phyloP scores from a whole-genome alignment of 208 protist species.

The Trichomonas gallinae region DNA sequence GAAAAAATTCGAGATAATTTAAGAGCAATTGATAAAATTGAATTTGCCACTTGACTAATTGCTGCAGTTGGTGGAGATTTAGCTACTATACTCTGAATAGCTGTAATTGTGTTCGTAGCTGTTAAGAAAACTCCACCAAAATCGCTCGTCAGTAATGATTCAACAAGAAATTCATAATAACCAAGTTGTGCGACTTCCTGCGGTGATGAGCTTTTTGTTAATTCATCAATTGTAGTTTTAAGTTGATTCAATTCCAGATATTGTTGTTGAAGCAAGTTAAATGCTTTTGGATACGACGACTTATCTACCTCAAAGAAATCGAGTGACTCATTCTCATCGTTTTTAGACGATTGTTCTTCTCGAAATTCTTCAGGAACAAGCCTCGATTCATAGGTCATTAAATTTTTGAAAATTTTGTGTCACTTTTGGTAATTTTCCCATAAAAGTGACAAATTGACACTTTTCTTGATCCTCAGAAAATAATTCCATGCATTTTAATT shows the following conservation, averaged over 20 bases:
- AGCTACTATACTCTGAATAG: background rate
- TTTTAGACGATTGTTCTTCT: background rate
- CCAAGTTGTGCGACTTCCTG: background rate
- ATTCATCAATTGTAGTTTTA: background rate
- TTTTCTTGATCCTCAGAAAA: too few relatives aligned
- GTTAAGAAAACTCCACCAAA: background rate
- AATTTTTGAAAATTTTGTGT: background rate
- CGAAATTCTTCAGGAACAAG: background rate
- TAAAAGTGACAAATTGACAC: too few relatives aligned
- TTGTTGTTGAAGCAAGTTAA: background rate
- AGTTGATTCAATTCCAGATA: background rate
- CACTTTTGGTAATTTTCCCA: background rate
- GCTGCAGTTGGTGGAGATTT: background rate
- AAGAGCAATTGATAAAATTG: background rate
- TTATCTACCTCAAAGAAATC: background rate
- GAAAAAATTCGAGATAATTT: background rate
- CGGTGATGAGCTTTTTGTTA: background rate
- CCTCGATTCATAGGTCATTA: background rate
- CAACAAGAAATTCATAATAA: background rate
- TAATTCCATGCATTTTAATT: too few relatives aligned
- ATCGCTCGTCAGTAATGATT: background rate
- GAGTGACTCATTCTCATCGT: background rate
- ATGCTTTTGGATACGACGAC: background rate
- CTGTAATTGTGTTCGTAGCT: background rate
- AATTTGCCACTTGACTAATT: background rate